phyloP scores from a whole-genome alignment of 345 rosid genomes.

The Brassica napus region Da-Ae NC_063452.1:20212501-20213000 shows the following conservation, averaged over 20 bases:
- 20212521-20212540: conserved; percentile 46
- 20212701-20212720: neutral
- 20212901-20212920: conserved; percentile 29
- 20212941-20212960: conserved; percentile 43
- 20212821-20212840: conserved; percentile 42
- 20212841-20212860: neutral
- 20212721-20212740: conserved; percentile 58
- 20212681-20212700: neutral
- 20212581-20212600: neutral
- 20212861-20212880: conserved; percentile 47
- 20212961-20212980: conserved; percentile 40
- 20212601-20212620: neutral
- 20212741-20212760: conserved; percentile 59
- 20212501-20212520: conserved; percentile 39
- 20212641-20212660: neutral
- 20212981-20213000: neutral
- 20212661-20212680: neutral
- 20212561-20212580: conserved; percentile 59
- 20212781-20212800: conserved; percentile 66
- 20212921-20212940: conserved; percentile 6
- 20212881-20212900: conserved; percentile 57
- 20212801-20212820: conserved; percentile 59
- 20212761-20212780: conserved; percentile 57
- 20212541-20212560: conserved; percentile 47
- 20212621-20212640: neutral